These are phyloP conservation scores for Xerocomellus chrysenteron DNA, from an alignment of 768 basidiomycete species.

Conservation along the genomic window DNA sequence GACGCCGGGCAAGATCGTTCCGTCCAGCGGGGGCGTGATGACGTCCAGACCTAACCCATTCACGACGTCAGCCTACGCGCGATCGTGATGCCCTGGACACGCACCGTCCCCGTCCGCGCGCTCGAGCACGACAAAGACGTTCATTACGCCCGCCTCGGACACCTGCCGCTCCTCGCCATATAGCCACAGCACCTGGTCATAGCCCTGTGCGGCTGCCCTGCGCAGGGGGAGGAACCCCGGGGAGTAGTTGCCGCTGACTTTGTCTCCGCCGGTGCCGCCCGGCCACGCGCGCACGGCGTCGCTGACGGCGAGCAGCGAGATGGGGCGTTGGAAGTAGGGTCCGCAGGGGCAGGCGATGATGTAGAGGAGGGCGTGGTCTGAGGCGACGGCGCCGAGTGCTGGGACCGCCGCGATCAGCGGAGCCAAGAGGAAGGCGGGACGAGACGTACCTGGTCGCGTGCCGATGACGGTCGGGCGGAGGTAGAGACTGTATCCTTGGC, in stretches of 20 bases:
- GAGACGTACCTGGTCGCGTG: conserved; percentile 37
- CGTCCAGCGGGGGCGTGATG: conserved; percentile 85
- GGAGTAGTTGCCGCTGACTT: conserved; percentile 66
- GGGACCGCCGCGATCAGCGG: not conserved
- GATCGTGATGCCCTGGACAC: not conserved
- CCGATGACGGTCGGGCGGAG: conserved; percentile 76
- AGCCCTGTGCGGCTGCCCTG: conserved; percentile 64
- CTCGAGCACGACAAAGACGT: conserved; percentile 68
- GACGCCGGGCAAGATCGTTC: conserved; percentile 90
- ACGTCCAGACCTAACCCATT: conserved; percentile 55
- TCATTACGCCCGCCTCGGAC: conserved; percentile 76
- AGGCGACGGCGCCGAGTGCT: conserved; percentile 70
- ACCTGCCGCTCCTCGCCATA: conserved; percentile 56
- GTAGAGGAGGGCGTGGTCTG: conserved; percentile 80
- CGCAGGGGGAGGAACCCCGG: conserved; percentile 63
- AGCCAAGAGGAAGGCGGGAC: not conserved
- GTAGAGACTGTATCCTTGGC: conserved; percentile 78
- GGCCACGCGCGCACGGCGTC: conserved; percentile 80
- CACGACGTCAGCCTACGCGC: not conserved
- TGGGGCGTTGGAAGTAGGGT: conserved; percentile 53
- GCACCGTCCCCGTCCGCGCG: conserved; percentile 53
- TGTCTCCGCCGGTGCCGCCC: conserved; percentile 68
- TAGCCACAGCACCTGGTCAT: conserved; percentile 79
- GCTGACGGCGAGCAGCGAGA: conserved; percentile 61
- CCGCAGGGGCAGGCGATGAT: conserved; percentile 70